Evolutionary conservation across 306 rosid species (phyloP).

Genomic region (Corylus americana): DNA sequence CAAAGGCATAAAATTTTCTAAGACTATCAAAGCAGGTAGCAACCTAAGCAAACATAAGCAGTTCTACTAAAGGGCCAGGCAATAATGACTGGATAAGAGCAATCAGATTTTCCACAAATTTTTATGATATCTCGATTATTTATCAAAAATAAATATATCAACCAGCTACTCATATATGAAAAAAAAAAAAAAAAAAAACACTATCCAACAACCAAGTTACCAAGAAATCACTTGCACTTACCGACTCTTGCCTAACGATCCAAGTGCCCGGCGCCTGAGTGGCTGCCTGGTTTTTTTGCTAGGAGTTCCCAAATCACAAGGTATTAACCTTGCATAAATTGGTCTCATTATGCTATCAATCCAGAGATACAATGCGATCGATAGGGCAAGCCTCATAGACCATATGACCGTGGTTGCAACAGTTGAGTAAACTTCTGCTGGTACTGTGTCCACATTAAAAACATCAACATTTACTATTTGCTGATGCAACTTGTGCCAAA

Average conservation of each 20-base stretch:
- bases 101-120: neutral
- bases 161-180: conserved; percentile 19
- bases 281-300: conserved; percentile 51
- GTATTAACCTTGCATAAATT: conserved; percentile 86
- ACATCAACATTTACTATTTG: conserved; percentile 91
- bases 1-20: neutral
- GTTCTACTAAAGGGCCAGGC: neutral
- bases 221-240: conserved; percentile 37
- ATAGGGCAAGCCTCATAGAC: conserved; percentile 90
- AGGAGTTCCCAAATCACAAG: conserved; percentile 86
- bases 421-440: conserved; percentile 79
- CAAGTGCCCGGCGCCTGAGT: conserved; percentile 61
- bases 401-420: conserved; percentile 91
- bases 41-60: neutral
- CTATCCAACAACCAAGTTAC: conserved; percentile 22
- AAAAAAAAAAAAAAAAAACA: conserved; percentile 8
- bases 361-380: conserved; percentile 77
- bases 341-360: conserved; percentile 88
- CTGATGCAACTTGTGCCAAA: conserved; percentile 93
- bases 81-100: neutral
- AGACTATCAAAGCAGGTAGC: neutral
- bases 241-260: conserved; percentile 95
- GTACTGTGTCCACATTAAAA: conserved; percentile 71
- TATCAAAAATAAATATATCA: conserved; percentile 1
- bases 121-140: no score